Evolutionary conservation across 1,139 yeast species (phyloP), one percentile per base, ranked within the genome.

Genomic region (Hemisphaericaspora lyxosophila): DNA sequence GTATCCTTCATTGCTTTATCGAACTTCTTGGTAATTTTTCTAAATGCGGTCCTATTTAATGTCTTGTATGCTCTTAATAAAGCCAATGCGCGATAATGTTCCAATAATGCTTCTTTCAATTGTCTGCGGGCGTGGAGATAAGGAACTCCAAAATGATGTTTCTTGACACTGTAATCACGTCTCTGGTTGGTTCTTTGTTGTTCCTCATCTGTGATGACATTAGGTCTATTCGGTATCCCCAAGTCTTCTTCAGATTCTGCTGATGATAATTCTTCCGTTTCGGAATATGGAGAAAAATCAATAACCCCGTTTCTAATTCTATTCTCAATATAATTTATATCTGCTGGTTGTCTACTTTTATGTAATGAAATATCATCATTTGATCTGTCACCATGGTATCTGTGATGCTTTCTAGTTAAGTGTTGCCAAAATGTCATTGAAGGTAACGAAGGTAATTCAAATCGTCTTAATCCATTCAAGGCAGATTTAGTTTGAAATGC

Each of bases 11-110:
- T 73, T 4, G 83, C 70, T 53, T 92, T 92, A 62, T 92, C 98
- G 55, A 78, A 89, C 59, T 92, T 92, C 55, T 92, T 92, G 39
- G 89, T 73, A 54, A 92, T 82, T 53, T 92, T 92, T 41, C 96
- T 75, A 51, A 90, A 80, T 0, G 95, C 98, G 0, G 96, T 89
- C 26, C 89, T 73, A 59, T 92, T 92, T 49, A 90, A 62, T 31
- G 82, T 72, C 46, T 87, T 73, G 57, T 81, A 92, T 1, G 94
- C 85, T 49, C 82, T 80, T 39, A 92, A 68, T 33, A 92, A 69
- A 46, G 90, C 89, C 43, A 92, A 65, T 7, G 86, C 80, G 39
- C 95, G 72, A 59, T 90, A 92, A 49, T 78, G 83, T 53, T 90
- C 97, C 41, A 82, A 67, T 11, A 87, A 61, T 0, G 97, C 97